These are phyloP conservation scores for Exsudoporus frostii DNA, from an alignment of 768 basidiomycete species.

Conservation along the genomic window DNA sequence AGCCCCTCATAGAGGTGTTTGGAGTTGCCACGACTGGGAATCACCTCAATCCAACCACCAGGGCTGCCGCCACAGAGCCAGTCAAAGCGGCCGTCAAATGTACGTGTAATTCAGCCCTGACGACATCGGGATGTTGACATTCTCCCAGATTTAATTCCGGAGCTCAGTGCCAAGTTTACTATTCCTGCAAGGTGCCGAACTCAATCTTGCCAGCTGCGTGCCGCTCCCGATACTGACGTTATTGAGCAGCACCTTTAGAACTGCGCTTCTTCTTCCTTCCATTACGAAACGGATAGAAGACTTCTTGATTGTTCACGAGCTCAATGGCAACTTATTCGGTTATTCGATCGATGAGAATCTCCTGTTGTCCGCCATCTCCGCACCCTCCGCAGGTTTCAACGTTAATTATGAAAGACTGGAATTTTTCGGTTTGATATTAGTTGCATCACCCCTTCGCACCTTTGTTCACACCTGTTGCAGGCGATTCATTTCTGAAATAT, in stretches of 20 bases:
- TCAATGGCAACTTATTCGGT: slow-evolving; percentile 67
- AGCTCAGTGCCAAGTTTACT: slow-evolving; percentile 68
- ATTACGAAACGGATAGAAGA: slow-evolving; percentile 71
- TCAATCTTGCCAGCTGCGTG: slow-evolving; percentile 14
- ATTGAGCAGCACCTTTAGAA: slow-evolving; percentile 57
- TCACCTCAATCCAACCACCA: slow-evolving; percentile 55
- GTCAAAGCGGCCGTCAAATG: slow-evolving; percentile 55
- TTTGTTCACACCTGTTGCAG: slow-evolving; percentile 30
- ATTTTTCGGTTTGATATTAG: slow-evolving; percentile 57
- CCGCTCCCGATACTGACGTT: slow-evolving; percentile 24
- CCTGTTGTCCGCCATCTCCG: slow-evolving; percentile 63
- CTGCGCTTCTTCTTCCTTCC: slow-evolving; percentile 69
- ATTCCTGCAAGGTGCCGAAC: slow-evolving; percentile 64
- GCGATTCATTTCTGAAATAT: slow-evolving; percentile 84
- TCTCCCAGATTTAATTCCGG: slow-evolving; percentile 74
- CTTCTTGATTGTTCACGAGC: slow-evolving; percentile 70
- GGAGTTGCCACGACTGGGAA: slow-evolving; percentile 51
- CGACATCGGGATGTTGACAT: slow-evolving; percentile 25
- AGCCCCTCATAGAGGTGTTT: slow-evolving; percentile 70
- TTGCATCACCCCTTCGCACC: slow-evolving; percentile 20
- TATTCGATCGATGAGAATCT: slow-evolving; percentile 58
- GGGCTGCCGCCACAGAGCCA: slow-evolving; percentile 34
- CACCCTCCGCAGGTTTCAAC: slow-evolving; percentile 67
- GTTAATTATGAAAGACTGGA: slow-evolving; percentile 84
- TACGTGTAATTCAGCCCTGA: slow-evolving; percentile 34